phyloP scores from a whole-genome alignment of 768 basidiomycete species.

The Brasilioporus rufonigricans region DNA sequence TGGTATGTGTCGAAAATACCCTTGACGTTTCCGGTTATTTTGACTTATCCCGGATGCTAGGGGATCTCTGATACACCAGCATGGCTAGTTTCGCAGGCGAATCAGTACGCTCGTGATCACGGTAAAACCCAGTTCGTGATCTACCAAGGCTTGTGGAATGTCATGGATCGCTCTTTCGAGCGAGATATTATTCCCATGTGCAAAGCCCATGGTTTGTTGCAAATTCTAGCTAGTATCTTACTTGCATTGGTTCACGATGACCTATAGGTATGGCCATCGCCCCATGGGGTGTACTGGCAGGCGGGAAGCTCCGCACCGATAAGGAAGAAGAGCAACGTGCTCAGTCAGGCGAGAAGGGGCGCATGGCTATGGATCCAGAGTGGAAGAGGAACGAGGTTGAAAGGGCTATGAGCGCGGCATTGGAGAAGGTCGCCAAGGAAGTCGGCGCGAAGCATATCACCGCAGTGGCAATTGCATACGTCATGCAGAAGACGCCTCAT shows the following conservation, averaged over 20 bases:
- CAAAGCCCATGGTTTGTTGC: conserved; percentile 31
- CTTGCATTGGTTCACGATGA: not conserved
- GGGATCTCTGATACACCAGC: conserved; percentile 47
- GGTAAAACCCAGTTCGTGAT: conserved; percentile 50
- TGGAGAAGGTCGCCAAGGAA: conserved; percentile 40
- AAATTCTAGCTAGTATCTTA: not conserved
- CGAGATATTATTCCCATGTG: conserved; percentile 48
- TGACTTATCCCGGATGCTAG: conserved; percentile 23
- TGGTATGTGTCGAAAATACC: conserved; percentile 17
- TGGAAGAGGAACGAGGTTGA: conserved; percentile 39
- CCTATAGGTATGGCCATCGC: conserved; percentile 23
- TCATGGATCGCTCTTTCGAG: conserved; percentile 47
- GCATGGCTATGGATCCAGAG: not conserved
- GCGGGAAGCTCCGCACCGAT: conserved; percentile 33
- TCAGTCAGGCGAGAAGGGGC: conserved; percentile 16
- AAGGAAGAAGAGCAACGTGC: conserved; percentile 30
- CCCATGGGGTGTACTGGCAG: conserved; percentile 36
- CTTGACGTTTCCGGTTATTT: not conserved
- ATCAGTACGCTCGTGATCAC: conserved; percentile 49
- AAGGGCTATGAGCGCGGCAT: conserved; percentile 32
- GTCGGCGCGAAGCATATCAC: conserved; percentile 36
- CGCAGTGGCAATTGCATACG: conserved; percentile 42
- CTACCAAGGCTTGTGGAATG: conserved; percentile 50
- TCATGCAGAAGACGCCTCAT: conserved; percentile 47
- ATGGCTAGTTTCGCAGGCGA: conserved; percentile 48